These are phyloP conservation scores for Draba incana DNA, from an alignment of 345 rosid species.

Conservation along the genomic window DNA sequence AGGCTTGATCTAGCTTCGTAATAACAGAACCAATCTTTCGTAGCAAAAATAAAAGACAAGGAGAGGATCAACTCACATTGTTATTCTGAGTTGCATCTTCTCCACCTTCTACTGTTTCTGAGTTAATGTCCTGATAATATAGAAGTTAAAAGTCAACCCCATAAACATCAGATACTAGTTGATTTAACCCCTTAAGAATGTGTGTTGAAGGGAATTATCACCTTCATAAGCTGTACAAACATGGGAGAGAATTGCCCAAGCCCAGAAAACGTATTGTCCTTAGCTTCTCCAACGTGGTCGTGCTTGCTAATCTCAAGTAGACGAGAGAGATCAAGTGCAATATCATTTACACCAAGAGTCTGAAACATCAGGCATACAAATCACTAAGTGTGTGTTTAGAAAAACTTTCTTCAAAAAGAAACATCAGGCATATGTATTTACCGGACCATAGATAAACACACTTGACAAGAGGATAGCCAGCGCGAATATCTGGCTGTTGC, in stretches of 20 bases:
- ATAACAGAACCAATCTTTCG: not conserved
- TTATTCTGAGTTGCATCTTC: slow-evolving; percentile 41
- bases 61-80: slow-evolving; percentile 32
- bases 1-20: slow-evolving; percentile 20
- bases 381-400: not conserved
- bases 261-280: slow-evolving; percentile 38
- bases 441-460: slow-evolving; percentile 51
- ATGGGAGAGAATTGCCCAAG: slow-evolving; percentile 49
- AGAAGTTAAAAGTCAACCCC: slow-evolving; percentile 9
- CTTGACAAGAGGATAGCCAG: slow-evolving; percentile 50
- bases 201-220: slow-evolving; percentile 20
- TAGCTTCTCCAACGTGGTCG: slow-evolving; percentile 33
- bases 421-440: slow-evolving; percentile 19
- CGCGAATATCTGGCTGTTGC: slow-evolving; percentile 45
- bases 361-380: slow-evolving; percentile 28
- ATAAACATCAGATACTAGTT: slow-evolving; percentile 23
- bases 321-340: slow-evolving; percentile 46
- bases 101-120: slow-evolving; percentile 34
- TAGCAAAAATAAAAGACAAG: not conserved
- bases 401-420: not conserved
- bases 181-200: not conserved
- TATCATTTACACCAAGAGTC: slow-evolving; percentile 48
- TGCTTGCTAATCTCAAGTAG: slow-evolving; percentile 43
- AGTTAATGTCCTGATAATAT: slow-evolving; percentile 38
- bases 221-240: slow-evolving; percentile 51